phyloP scores from a whole-genome alignment of 2,329 filamentous ascomycete genomes.

The Pseudocercospora macadamiae region DNA sequence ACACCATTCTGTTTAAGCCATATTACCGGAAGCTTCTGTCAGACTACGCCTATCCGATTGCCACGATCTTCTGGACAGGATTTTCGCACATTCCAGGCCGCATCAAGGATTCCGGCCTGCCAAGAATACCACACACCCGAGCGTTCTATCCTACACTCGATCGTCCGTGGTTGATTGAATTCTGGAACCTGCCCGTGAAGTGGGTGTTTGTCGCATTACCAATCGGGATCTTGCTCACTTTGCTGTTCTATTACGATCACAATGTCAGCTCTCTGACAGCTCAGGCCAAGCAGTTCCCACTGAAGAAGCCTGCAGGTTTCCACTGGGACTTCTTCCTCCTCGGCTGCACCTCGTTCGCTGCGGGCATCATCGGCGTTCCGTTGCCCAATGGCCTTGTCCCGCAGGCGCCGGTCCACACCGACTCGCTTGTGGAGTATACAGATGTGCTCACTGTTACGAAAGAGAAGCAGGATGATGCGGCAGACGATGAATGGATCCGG shows the following conservation, averaged over 20 bases:
- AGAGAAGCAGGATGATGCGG: conserved; percentile 48
- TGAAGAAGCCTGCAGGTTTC: conserved; percentile 62
- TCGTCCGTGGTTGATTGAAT: conserved; percentile 54
- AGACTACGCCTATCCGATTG: conserved; percentile 58
- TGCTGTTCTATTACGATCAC: conserved; percentile 62
- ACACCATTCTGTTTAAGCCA: conserved; percentile 49
- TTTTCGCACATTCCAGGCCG: conserved; percentile 57
- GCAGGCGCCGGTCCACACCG: conserved; percentile 63
- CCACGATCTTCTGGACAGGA: conserved; percentile 58
- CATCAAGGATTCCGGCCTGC: conserved; percentile 46
- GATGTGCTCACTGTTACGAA: conserved; percentile 47
- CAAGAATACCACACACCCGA: conserved; percentile 46
- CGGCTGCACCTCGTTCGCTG: conserved; percentile 58
- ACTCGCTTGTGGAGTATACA: conserved; percentile 49
- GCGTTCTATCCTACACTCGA: conserved; percentile 54
- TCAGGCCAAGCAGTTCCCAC: conserved; percentile 59
- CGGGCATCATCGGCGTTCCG: conserved; percentile 59
- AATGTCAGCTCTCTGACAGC: conserved; percentile 59
- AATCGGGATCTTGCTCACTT: conserved; percentile 56
- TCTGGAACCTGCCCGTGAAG: conserved; percentile 56
- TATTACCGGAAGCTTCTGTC: conserved; percentile 51
- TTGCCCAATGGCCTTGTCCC: conserved; percentile 63
- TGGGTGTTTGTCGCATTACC: conserved; percentile 59
- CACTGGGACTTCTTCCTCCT: conserved; percentile 65
- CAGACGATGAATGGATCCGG: conserved; percentile 41